Conservation (phyloP, 225 moss, liverwort and hornwort genomes). For the Polytrichum commune region DNA sequence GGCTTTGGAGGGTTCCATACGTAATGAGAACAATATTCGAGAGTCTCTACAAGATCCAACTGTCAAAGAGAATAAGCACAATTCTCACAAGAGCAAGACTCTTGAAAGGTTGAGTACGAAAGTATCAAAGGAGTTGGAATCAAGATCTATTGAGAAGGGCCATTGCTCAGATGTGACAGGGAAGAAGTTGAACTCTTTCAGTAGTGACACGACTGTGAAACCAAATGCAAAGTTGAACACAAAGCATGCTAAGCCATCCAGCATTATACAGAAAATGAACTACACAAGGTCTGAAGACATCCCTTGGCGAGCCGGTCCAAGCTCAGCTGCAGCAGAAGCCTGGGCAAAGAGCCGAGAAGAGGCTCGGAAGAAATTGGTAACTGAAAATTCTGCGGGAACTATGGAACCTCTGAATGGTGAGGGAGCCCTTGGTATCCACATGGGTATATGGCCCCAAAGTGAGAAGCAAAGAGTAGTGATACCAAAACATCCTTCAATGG, state of each 20-base stretch:
- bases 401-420: constrained; percentile 27
- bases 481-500: too few relatives aligned
- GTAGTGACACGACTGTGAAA: background rate
- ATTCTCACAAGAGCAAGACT: too few relatives aligned
- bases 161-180: background rate
- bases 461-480: too few relatives aligned
- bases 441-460: too few relatives aligned
- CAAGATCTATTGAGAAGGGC: constrained; percentile 1
- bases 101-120: too few relatives aligned
- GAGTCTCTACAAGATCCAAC: background rate
- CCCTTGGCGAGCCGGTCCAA: constrained; percentile 53
- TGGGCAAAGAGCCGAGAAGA: constrained; percentile 55
- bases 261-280: background rate
- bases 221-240: constrained; percentile 10
- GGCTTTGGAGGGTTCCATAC: background rate
- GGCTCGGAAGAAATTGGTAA: constrained; percentile 17
- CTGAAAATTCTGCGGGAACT: constrained; percentile 13
- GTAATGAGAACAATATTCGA: background rate
- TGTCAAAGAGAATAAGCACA: too few relatives aligned
- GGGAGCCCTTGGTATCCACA: constrained; percentile 3
- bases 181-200: background rate
- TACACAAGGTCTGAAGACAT: background rate
- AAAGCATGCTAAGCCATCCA: background rate
- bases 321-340: constrained; percentile 50
- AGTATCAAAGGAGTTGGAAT: too few relatives aligned